Percentiles rank a stretch among this genome's conserved stretches.
Evolutionary conservation across 164 flowering plant genomes (phyloP).

Genomic region (Taxillus chinensis): DNA sequence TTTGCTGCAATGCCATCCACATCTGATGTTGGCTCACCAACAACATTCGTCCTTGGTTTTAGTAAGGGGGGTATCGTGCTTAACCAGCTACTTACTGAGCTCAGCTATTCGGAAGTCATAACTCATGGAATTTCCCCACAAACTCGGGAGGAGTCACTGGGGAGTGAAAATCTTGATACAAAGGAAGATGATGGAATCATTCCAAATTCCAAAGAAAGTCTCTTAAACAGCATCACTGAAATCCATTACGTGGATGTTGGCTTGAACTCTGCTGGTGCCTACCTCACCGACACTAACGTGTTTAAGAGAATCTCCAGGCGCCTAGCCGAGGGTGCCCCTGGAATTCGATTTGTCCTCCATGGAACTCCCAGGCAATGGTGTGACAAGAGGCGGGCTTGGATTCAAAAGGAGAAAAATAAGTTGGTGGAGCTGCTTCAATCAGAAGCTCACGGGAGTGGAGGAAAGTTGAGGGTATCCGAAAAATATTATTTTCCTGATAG

Average conservation of each 20-base stretch:
- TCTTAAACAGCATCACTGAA: slow-evolving; percentile 61
- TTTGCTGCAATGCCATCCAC: slow-evolving; percentile 8
- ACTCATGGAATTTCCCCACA: slow-evolving; percentile 2
- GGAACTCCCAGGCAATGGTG: slow-evolving; percentile 94
- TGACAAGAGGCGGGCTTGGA: slow-evolving; percentile 49
- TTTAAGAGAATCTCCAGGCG: slow-evolving; percentile 37
- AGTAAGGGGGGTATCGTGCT: slow-evolving; percentile 87
- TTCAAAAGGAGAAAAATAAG: slow-evolving; percentile 52
- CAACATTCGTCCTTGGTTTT: slow-evolving; percentile 63
- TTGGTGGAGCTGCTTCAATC: slow-evolving; percentile 38
- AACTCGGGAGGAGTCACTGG: slow-evolving; percentile 1
- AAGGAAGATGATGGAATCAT: slow-evolving; percentile 23
- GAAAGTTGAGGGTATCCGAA: slow-evolving; percentile 48
- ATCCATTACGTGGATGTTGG: slow-evolving; percentile 86
- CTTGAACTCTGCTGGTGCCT: slow-evolving; percentile 65
- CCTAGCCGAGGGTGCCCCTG: slow-evolving; percentile 16
- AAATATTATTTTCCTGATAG: slow-evolving; percentile 55
- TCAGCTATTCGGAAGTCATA: slow-evolving; percentile 23
- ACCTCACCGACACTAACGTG: slow-evolving; percentile 42
- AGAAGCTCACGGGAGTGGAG: slow-evolving; percentile 32
- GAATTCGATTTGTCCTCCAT: slow-evolving; percentile 54
- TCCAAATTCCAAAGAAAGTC: slow-evolving; percentile 37
- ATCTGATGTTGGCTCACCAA: slow-evolving; percentile 21
- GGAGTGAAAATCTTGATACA: neutral
- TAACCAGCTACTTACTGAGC: slow-evolving; percentile 73